A percentile compares a stretch with the other conserved stretches of the same genome.
Evolutionary conservation across 495 filamentous ascomycete genomes (phyloP).

Genomic region (Daldinia decipiens): DNA sequence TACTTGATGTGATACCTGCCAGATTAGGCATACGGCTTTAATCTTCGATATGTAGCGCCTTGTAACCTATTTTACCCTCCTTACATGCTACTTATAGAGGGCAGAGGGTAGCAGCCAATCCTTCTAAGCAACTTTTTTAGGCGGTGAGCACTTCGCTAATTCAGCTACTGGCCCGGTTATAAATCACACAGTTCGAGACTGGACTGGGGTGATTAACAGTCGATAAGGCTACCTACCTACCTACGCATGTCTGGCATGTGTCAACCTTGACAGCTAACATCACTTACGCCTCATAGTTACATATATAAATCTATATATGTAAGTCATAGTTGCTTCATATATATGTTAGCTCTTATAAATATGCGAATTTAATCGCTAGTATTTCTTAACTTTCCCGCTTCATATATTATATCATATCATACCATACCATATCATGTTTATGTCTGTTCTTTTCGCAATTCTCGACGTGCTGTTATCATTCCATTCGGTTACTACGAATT

Average conservation of each 20-base stretch:
- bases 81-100: neutral
- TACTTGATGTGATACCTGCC: conserved; percentile 34
- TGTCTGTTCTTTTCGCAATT: neutral
- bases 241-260: neutral
- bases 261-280: neutral
- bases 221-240: neutral
- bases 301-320: neutral
- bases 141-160: conserved; percentile 13
- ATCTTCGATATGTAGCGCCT: neutral
- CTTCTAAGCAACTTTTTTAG: neutral
- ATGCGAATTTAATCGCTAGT: neutral
- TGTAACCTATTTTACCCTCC: neutral
- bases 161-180: neutral
- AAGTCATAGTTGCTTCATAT: neutral
- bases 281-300: neutral
- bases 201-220: neutral
- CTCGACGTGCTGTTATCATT: neutral
- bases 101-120: neutral
- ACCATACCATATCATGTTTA: neutral
- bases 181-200: neutral
- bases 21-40: conserved; percentile 30
- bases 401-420: neutral
- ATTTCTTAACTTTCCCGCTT: neutral
- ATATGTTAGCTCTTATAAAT: neutral
- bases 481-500: neutral